Conservation (phyloP, 345 rosid species). For the Sisymbrium irio region DNA sequence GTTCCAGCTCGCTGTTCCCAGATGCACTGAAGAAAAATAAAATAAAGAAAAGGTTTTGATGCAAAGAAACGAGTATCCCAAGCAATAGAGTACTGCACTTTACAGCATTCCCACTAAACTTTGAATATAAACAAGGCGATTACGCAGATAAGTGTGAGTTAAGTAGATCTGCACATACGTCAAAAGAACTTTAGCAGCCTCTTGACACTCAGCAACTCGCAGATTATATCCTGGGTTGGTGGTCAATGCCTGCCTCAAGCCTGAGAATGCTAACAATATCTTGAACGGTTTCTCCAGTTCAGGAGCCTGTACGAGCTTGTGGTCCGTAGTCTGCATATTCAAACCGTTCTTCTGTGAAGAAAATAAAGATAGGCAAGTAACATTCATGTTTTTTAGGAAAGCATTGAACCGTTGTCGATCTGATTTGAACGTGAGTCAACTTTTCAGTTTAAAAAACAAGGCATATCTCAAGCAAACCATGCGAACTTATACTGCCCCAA, state of each 20-base stretch:
- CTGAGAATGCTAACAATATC: slow-evolving; percentile 90
- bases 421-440: background rate
- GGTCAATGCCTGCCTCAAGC: slow-evolving; percentile 83
- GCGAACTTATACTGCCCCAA: slow-evolving; percentile 2
- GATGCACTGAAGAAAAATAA: slow-evolving; percentile 53
- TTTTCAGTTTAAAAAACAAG: background rate
- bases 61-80: slow-evolving; percentile 5
- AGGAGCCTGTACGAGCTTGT: slow-evolving; percentile 57
- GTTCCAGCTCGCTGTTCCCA: slow-evolving; percentile 53
- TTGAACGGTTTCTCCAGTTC: slow-evolving; percentile 57
- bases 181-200: slow-evolving; percentile 84
- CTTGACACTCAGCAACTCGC: slow-evolving; percentile 87
- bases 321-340: slow-evolving; percentile 66
- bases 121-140: background rate
- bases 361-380: slow-evolving; percentile 14
- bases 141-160: slow-evolving; percentile 2
- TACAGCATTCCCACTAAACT: background rate
- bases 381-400: background rate
- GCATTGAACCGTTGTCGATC: background rate
- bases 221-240: slow-evolving; percentile 88
- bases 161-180: slow-evolving; percentile 45
- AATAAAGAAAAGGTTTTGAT: slow-evolving; percentile 4
- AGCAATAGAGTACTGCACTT: slow-evolving; percentile 3
- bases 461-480: background rate
- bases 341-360: slow-evolving; percentile 32